These are phyloP conservation scores for Chlorella vulgaris DNA, from an alignment of 139 green algal species.

Conservation along the genomic window DNA sequence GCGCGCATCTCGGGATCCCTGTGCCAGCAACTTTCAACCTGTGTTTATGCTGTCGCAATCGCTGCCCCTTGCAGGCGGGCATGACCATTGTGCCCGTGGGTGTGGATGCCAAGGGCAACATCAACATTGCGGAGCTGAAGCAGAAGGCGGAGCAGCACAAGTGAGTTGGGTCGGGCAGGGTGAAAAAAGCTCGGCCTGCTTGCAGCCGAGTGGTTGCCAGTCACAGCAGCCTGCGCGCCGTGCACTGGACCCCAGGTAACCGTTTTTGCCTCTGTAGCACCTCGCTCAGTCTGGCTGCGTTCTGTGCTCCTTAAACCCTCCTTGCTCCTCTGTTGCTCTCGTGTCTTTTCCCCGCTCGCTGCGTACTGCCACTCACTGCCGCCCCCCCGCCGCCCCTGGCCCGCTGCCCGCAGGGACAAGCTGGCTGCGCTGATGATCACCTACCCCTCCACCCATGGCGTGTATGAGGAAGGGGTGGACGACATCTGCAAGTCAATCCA, in stretches of 20 bases:
- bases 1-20: background rate
- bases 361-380: background rate
- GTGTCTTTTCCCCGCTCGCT: too few species aligned
- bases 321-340: background rate
- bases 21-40: background rate
- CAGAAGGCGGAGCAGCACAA: conserved; percentile 86
- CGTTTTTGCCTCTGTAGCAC: too few species aligned
- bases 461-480: conserved; percentile 98
- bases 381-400: too few species aligned
- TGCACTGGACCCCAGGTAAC: too few species aligned
- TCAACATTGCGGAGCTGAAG: conserved; percentile 93
- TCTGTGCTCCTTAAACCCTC: background rate
- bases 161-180: background rate
- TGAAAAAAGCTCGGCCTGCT: too few species aligned
- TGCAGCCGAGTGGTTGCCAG: too few species aligned
- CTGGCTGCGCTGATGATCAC: conserved; percentile 99
- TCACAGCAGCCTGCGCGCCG: too few species aligned
- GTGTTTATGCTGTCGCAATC: too few species aligned
- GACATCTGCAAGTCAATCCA: conserved; percentile 98
- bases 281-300: background rate
- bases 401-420: conserved; percentile 75
- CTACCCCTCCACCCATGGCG: conserved; percentile 97
- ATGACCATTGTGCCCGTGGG: conserved; percentile 94
- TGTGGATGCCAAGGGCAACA: conserved; percentile 88
- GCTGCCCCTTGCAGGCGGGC: conserved; percentile 60